These are phyloP conservation scores for Glutinoglossum americanum DNA, from an alignment of 495 filamentous ascomycete species.

Conservation along the genomic window DNA sequence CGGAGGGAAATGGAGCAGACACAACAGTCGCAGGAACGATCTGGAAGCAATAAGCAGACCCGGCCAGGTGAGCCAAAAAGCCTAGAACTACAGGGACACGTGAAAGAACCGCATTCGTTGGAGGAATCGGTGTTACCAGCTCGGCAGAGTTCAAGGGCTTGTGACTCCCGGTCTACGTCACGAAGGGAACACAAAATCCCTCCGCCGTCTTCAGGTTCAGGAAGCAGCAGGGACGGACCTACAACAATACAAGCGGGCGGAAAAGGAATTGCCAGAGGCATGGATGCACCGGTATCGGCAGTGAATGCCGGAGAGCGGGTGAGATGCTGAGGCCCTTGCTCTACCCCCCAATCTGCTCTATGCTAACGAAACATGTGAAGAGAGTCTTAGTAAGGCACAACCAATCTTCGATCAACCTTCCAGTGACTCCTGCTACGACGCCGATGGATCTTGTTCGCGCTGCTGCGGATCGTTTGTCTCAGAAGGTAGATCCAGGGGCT, in stretches of 20 bases:
- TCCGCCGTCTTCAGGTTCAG: background rate
- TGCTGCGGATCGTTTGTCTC: slow-evolving; percentile 30
- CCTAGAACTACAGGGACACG: background rate
- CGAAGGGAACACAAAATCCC: background rate
- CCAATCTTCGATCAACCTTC: slow-evolving; percentile 35
- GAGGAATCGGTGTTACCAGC: background rate
- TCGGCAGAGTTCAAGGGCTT: background rate
- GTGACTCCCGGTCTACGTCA: background rate
- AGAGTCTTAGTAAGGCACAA: slow-evolving; percentile 47
- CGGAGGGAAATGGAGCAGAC: background rate
- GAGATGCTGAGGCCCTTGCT: slow-evolving; percentile 12
- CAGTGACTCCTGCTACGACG: slow-evolving; percentile 55
- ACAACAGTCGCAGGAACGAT: background rate
- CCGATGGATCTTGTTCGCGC: slow-evolving; percentile 43
- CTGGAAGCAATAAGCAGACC: background rate
- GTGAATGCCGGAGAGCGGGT: slow-evolving; percentile 61
- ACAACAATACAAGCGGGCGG: slow-evolving; percentile 5
- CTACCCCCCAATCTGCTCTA: slow-evolving; percentile 2
- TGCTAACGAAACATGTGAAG: slow-evolving; percentile 10
- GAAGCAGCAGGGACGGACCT: background rate
- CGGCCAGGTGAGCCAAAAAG: background rate
- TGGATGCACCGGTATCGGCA: slow-evolving; percentile 65
- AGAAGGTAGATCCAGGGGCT: slow-evolving; percentile 33
- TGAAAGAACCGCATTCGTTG: background rate
- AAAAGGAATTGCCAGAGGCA: slow-evolving; percentile 31